Base-by-base conservation (phyloP, 1,284 basidiomycete genomes). In the Cystobasidium sp. region DNA sequence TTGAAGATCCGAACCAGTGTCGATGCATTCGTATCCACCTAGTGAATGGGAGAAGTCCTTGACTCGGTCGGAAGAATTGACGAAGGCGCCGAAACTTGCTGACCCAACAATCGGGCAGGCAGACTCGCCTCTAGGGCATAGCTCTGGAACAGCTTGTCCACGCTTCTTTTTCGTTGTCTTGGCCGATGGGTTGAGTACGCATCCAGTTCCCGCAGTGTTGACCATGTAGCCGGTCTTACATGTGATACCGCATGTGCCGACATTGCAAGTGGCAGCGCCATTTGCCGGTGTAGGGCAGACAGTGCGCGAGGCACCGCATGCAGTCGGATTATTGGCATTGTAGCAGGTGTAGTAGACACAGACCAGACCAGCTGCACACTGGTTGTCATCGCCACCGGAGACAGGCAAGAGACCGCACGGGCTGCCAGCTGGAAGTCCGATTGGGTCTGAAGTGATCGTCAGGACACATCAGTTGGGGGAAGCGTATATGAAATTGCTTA, bases 21-120 rank as follows among this genome's bases (percentile, higher is more conserved):
- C 83, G 78, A 84, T 76, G 78, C 84, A 85, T 77, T 84, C 83
- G 80, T 81, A 84, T 6, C 78, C 79, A 3, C 78, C 78, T 2
- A 52, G 44, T 4, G 62, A 53, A 22, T 63, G 63, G 18, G 41
- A 37, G 31, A 75, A 66, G 59, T 77, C 75, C 47, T 76, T 76
- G 52, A 66, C 62, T 41, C 76, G 47, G 1, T 77, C 77, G 1
- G 68, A 62, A 6, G 68, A 68, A 20, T 52, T 41, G 22, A 59
- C 43, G 61, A 71, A 71, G 12, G 66, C 37, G 16, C 63, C 59
- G 73, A 75, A 79, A 22, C 74, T 75, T 5, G 68, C 44, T 44
- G 78, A 78, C n/a, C 77, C 78, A 9, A 49, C 62, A 58, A 79
- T 77, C 1, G 78, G 78, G 75, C 78, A 79, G 9, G 78, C 78